A percentile compares a stretch with the other conserved stretches of the same genome.
Evolutionary conservation across 352 stramenopile genomes (phyloP).

Genomic region (Phytopythium montanum): DNA sequence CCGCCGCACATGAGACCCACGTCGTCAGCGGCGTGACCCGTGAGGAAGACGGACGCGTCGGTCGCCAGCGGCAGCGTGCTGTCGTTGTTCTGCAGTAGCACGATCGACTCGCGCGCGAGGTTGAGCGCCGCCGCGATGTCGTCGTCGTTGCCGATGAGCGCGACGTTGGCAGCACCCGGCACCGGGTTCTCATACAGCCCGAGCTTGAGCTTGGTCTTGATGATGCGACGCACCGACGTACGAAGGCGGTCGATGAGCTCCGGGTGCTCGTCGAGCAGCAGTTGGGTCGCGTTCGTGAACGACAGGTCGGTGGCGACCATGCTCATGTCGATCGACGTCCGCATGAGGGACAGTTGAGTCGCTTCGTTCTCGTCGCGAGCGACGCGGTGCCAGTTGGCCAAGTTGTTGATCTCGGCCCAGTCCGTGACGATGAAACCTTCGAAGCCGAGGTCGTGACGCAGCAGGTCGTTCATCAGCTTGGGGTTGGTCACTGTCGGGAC

Average conservation of each 20-base stretch:
- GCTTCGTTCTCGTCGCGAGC: constrained; percentile 28
- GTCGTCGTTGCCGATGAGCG: constrained; percentile 32
- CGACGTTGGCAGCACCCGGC: constrained; percentile 37
- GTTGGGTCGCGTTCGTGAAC: constrained; percentile 44
- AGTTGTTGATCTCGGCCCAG: constrained; percentile 84
- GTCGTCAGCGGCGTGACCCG: constrained; percentile 30
- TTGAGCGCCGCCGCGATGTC: constrained; percentile 49
- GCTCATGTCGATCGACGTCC: constrained; percentile 83
- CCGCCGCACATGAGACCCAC: constrained; percentile 31
- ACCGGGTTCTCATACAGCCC: constrained; percentile 67
- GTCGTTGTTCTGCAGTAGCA: constrained; percentile 73
- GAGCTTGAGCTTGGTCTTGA: constrained; percentile 67
- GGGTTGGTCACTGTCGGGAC: constrained; percentile 78
- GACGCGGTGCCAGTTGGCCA: constrained; percentile 36
- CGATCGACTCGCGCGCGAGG: constrained; percentile 67
- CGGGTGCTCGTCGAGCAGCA: constrained; percentile 31
- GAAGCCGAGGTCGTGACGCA: constrained; percentile 76
- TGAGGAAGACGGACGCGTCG: constrained; percentile 36
- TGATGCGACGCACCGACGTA: constrained; percentile 48
- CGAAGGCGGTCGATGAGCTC: constrained; percentile 44
- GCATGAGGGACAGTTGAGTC: constrained; percentile 38
- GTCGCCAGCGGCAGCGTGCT: constrained; percentile 25
- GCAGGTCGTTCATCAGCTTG: constrained; percentile 61
- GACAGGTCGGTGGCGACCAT: constrained; percentile 61
- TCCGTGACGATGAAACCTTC: constrained; percentile 77